These are phyloP conservation scores for Dipodascus geniculatus DNA, from an alignment of 805 yeast species.

Conservation along the genomic window DNA sequence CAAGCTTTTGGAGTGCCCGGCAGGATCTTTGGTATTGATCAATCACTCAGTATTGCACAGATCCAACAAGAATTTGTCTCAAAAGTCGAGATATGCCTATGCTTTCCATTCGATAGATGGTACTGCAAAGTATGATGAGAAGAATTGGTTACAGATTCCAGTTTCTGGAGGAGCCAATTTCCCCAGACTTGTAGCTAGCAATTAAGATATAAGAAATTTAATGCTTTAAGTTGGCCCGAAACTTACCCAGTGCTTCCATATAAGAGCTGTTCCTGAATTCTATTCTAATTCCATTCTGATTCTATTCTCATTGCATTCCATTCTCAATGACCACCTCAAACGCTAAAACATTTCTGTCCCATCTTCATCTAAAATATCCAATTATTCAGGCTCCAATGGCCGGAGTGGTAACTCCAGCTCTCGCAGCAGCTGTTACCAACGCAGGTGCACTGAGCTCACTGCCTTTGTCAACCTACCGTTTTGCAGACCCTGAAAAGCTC, in stretches of 20 bases:
- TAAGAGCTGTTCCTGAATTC: too few relatives aligned
- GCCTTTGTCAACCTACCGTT: not conserved
- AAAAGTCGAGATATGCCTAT: constrained; percentile 56
- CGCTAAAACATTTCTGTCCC: not conserved
- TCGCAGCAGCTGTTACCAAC: not conserved
- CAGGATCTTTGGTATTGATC: constrained; percentile 61
- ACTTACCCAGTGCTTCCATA: too few relatives aligned
- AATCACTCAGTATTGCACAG: constrained; percentile 64
- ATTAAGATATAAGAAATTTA: constrained; percentile 3
- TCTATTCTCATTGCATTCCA: too few relatives aligned
- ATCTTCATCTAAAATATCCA: not conserved
- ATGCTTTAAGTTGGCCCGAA: too few relatives aligned
- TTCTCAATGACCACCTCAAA: not conserved
- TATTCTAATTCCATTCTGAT: too few relatives aligned
- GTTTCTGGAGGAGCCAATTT: constrained; percentile 53
- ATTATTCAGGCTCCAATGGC: not conserved
- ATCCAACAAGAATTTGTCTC: constrained; percentile 47
- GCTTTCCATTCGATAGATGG: constrained; percentile 77
- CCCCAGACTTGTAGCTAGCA: constrained; percentile 29
- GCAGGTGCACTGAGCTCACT: not conserved
- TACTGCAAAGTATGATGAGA: constrained; percentile 41
- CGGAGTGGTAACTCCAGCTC: not conserved
- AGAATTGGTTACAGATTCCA: constrained; percentile 74
- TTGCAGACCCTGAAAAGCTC: not conserved
- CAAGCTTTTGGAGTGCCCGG: constrained; percentile 46